Evolutionary conservation across 129 eudicot genomes (phyloP).

Genomic region (Cynara cardunculus): DNA sequence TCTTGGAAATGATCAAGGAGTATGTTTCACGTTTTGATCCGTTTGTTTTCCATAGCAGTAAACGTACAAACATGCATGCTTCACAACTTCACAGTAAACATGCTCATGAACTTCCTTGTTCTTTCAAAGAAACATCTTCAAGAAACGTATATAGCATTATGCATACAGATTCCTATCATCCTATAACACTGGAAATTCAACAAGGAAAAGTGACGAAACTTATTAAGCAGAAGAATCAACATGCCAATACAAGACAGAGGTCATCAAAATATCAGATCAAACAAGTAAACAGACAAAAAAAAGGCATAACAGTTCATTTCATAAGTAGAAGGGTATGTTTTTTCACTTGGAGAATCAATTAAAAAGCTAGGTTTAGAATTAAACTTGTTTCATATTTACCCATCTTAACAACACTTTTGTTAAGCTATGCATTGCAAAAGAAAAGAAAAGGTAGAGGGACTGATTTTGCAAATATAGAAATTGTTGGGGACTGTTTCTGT

Average conservation of each 20-base stretch:
- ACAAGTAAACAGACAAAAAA: too few relatives aligned
- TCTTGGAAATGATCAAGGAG: too few relatives aligned
- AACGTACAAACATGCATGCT: neutral
- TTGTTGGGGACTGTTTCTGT: neutral
- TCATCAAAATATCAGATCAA: neutral
- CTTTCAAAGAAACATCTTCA: neutral
- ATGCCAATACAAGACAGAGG: neutral
- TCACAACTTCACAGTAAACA: too few relatives aligned
- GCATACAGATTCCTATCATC: neutral
- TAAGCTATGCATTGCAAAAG: neutral
- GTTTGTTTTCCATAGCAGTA: neutral
- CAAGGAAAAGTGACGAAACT: neutral
- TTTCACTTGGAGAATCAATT: neutral
- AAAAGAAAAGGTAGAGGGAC: neutral
- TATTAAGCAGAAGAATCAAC: neutral
- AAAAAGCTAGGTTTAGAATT: too few relatives aligned
- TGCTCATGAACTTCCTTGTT: neutral
- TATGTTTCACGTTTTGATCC: too few relatives aligned
- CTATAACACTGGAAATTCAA: neutral
- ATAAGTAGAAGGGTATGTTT: too few relatives aligned
- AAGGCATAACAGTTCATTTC: neutral
- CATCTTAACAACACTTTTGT: neutral
- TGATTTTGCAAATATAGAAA: neutral
- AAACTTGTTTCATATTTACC: neutral
- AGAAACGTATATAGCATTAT: too few relatives aligned